Percentiles rank a stretch among this genome's conserved stretches.
These are phyloP conservation scores for Lycium ferocissimum DNA, from an alignment of 257 asterid species.

Conservation along the genomic window DNA sequence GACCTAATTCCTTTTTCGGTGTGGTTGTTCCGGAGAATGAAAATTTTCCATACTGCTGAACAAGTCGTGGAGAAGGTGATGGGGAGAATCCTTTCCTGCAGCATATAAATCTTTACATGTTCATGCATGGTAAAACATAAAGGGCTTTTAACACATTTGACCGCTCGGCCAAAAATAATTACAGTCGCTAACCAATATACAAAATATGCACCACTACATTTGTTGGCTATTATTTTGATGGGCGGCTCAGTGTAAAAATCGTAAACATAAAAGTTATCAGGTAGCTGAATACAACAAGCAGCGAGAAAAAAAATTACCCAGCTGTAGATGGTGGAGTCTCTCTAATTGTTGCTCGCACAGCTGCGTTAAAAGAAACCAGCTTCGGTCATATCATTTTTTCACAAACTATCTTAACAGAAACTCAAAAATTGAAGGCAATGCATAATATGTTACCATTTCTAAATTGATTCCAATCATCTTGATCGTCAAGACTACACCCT, in stretches of 20 bases:
- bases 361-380: constrained; percentile 44
- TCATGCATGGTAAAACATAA: neutral
- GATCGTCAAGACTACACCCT: constrained; percentile 74
- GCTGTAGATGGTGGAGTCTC: constrained; percentile 66
- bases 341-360: constrained; percentile 68
- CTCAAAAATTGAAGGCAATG: neutral
- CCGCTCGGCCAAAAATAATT: no score
- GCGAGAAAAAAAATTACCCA: constrained; percentile 49
- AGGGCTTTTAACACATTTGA: neutral
- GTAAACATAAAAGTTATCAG: neutral
- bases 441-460: constrained; percentile 56
- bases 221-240: no score
- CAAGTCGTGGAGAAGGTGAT: constrained; percentile 37
- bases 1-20: constrained; percentile 68
- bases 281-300: neutral
- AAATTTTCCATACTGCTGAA: constrained; percentile 59
- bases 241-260: no score
- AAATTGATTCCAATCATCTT: constrained; percentile 74
- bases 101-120: constrained; percentile 2
- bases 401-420: constrained; percentile 11
- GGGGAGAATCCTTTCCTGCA: constrained; percentile 64
- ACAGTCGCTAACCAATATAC: no score
- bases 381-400: constrained; percentile 12
- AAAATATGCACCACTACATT: no score
- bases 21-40: constrained; percentile 53